Conservation (phyloP, 805 yeast species). For the Saccharomycopsis sp. region DNA sequence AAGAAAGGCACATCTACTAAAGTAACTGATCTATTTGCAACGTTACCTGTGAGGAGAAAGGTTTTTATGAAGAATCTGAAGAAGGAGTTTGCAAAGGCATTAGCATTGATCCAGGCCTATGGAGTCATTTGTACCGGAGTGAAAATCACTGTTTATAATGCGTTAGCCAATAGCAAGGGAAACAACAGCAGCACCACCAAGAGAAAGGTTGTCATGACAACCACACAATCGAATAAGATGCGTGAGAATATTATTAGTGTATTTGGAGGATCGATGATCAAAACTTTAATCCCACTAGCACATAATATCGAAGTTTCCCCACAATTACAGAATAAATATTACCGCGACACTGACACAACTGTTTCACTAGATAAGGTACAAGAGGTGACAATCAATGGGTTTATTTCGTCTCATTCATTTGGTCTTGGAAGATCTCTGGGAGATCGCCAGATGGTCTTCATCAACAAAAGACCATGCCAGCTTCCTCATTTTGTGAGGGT, state of each 20-base stretch:
- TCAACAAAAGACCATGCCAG: slow-evolving; percentile 71
- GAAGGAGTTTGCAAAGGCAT: slow-evolving; percentile 66
- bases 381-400: slow-evolving; percentile 44
- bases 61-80: slow-evolving; percentile 62
- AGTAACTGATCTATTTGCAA: slow-evolving; percentile 54
- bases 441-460: slow-evolving; percentile 70
- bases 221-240: slow-evolving; percentile 50
- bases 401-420: slow-evolving; percentile 67
- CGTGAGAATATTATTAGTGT: slow-evolving; percentile 56
- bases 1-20: slow-evolving; percentile 63
- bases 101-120: slow-evolving; percentile 59
- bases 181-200: slow-evolving; percentile 18
- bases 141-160: slow-evolving; percentile 55
- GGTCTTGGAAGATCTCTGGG: slow-evolving; percentile 68
- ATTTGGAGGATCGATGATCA: slow-evolving; percentile 61
- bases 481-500: slow-evolving; percentile 49
- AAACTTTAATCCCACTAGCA: slow-evolving; percentile 49
- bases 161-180: slow-evolving; percentile 34
- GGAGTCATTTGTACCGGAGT: slow-evolving; percentile 53
- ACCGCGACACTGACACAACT: slow-evolving; percentile 14
- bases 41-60: slow-evolving; percentile 75
- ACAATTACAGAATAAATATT: slow-evolving; percentile 3
- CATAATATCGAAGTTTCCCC: slow-evolving; percentile 33
- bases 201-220: slow-evolving; percentile 44
- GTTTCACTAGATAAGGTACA: slow-evolving; percentile 28